A percentile compares a stretch with the other conserved stretches of the same genome.
phyloP scores from a whole-genome alignment of 1,284 basidiomycete species.

The Leccinum griseonigrum region DNA sequence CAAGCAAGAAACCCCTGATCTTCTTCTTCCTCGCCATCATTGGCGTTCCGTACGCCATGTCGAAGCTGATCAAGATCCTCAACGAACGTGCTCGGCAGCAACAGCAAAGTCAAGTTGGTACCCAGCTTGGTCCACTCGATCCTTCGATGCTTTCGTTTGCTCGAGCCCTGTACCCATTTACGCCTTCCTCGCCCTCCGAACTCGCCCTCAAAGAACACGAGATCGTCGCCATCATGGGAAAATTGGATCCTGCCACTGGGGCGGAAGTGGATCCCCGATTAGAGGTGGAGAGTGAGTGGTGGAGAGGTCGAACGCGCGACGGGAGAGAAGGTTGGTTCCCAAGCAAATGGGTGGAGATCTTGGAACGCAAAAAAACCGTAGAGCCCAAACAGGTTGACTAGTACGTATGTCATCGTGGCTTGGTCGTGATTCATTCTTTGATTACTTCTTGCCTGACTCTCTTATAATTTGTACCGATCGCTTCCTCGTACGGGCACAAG shows the following conservation, averaged over 20 bases:
- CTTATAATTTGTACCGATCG: neutral
- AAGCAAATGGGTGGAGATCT: constrained; percentile 79
- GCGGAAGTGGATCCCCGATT: constrained; percentile 69
- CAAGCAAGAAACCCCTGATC: constrained; percentile 88
- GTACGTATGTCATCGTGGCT: constrained; percentile 4
- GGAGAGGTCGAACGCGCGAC: constrained; percentile 92
- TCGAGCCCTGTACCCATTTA: constrained; percentile 81
- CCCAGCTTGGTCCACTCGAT: constrained; percentile 60
- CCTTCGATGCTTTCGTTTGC: constrained; percentile 84
- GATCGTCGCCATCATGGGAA: constrained; percentile 91
- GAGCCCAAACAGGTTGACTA: constrained; percentile 42
- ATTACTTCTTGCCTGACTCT: neutral
- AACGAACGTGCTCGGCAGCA: constrained; percentile 60
- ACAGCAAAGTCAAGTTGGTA: constrained; percentile 34
- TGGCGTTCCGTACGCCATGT: constrained; percentile 94
- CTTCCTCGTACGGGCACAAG: neutral
- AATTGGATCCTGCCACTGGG: constrained; percentile 70
- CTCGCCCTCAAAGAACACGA: constrained; percentile 86
- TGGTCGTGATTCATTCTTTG: constrained; percentile 1
- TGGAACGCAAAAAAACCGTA: constrained; percentile 46
- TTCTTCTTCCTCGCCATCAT: constrained; percentile 96
- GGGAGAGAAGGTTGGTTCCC: constrained; percentile 98
- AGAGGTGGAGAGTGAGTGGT: constrained; percentile 87
- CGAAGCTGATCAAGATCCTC: constrained; percentile 82
- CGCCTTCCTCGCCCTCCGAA: constrained; percentile 73